A percentile compares a stretch with the other conserved stretches of the same genome.
Evolutionary conservation across 2,329 filamentous ascomycete genomes (phyloP).

Genomic region (Fusarium abutilonis): DNA sequence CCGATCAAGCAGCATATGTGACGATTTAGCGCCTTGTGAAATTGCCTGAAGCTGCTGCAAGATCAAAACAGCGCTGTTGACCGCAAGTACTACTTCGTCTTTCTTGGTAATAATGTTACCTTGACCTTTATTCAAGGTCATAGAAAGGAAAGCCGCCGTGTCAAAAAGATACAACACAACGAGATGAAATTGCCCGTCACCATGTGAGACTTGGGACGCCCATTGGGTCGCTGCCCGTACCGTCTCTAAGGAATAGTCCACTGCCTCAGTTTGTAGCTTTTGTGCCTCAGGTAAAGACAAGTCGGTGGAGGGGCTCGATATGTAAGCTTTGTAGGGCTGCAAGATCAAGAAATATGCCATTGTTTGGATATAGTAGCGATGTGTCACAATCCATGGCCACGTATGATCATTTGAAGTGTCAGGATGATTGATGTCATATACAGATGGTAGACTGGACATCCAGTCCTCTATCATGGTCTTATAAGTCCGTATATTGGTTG

Average conservation of each 20-base stretch:
- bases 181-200: slow-evolving; percentile 15
- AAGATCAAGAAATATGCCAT: slow-evolving; percentile 19
- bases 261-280: background rate
- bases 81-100: background rate
- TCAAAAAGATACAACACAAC: slow-evolving; percentile 7
- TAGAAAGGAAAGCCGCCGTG: slow-evolving; percentile 12
- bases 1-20: background rate
- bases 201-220: slow-evolving; percentile 6
- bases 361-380: slow-evolving; percentile 18
- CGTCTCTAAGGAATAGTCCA: background rate
- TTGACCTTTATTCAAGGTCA: background rate
- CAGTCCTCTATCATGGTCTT: background rate
- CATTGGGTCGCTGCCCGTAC: background rate
- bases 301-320: background rate
- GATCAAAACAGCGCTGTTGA: background rate
- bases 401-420: background rate
- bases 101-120: background rate
- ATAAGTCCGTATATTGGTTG: background rate
- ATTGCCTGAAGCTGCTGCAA: background rate
- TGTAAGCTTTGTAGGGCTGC: slow-evolving; percentile 13
- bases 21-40: slow-evolving; percentile 14
- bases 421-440: background rate
- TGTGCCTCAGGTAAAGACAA: background rate
- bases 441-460: background rate
- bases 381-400: slow-evolving; percentile 18